Evolutionary conservation across 129 eudicot genomes (phyloP).

Genomic region (Arctium lappa): DNA sequence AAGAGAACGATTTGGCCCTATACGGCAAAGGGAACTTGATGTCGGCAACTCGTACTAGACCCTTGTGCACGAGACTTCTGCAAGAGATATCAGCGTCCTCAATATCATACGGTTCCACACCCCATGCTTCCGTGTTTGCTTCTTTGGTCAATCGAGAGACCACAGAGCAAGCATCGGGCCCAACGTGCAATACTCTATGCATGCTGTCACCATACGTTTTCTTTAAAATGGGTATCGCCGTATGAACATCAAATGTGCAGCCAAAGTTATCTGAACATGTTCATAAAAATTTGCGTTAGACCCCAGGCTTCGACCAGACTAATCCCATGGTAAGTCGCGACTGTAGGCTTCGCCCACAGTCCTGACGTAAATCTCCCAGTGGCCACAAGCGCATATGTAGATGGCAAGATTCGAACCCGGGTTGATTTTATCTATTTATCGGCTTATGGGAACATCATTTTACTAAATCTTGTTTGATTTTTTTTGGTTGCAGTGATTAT

Average conservation of each 20-base stretch:
- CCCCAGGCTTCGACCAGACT: not conserved
- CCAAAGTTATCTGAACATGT: slow-evolving; percentile 54
- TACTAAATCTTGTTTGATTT: not conserved
- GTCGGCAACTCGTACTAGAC: slow-evolving; percentile 80
- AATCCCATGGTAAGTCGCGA: no score
- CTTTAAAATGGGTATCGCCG: slow-evolving; percentile 61
- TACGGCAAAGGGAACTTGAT: slow-evolving; percentile 76
- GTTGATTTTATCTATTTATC: no score
- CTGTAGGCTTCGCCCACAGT: no score
- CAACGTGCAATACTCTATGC: slow-evolving; percentile 77
- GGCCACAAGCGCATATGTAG: no score
- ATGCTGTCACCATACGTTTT: slow-evolving; percentile 72
- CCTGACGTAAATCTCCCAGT: no score
- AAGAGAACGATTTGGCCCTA: slow-evolving; percentile 63
- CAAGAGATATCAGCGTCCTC: slow-evolving; percentile 65
- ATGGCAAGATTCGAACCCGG: no score
- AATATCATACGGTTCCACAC: slow-evolving; percentile 76
- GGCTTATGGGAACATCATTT: not conserved
- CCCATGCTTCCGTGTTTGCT: slow-evolving; percentile 78
- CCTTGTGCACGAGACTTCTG: slow-evolving; percentile 66
- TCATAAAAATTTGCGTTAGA: not conserved
- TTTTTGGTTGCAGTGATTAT: not conserved
- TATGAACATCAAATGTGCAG: slow-evolving; percentile 64
- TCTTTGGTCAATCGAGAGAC: slow-evolving; percentile 62
- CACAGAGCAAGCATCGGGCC: slow-evolving; percentile 75